These are phyloP conservation scores for Arthrobotrys conoides DNA, from an alignment of 2,329 filamentous ascomycete genomes.

Conservation along the genomic window DNA sequence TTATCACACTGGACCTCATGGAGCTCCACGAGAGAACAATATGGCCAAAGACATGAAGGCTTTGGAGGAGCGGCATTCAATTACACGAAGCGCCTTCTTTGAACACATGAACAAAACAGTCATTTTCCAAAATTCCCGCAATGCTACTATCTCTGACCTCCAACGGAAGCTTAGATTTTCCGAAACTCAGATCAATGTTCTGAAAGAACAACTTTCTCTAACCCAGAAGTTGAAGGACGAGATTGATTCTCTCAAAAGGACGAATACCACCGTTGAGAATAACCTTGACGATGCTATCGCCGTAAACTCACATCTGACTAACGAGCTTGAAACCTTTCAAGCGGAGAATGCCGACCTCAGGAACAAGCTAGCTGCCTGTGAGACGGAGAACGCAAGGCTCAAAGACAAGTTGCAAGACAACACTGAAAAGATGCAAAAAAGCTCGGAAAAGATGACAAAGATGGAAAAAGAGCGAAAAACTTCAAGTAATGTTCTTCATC, in stretches of 20 bases:
- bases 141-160: neutral
- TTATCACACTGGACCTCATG: neutral
- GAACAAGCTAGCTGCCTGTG: neutral
- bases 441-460: constrained; percentile 5
- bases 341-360: neutral
- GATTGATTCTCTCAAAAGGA: neutral
- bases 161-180: neutral
- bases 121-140: neutral
- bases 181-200: neutral
- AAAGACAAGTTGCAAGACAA: neutral
- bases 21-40: neutral
- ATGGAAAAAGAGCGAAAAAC: constrained; percentile 18
- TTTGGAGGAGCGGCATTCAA: neutral
- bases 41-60: constrained; percentile 1
- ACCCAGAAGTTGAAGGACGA: neutral
- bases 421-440: neutral
- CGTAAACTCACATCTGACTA: neutral
- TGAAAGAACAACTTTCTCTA: constrained; percentile 5
- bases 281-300: constrained; percentile 21
- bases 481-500: constrained; percentile 5
- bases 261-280: neutral
- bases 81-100: neutral
- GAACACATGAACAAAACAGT: neutral
- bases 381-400: neutral
- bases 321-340: constrained; percentile 2